Percentiles rank a stretch among this genome's conserved stretches.
Conservation (phyloP, 1,284 basidiomycete species). For the Meira nashicola region DNA sequence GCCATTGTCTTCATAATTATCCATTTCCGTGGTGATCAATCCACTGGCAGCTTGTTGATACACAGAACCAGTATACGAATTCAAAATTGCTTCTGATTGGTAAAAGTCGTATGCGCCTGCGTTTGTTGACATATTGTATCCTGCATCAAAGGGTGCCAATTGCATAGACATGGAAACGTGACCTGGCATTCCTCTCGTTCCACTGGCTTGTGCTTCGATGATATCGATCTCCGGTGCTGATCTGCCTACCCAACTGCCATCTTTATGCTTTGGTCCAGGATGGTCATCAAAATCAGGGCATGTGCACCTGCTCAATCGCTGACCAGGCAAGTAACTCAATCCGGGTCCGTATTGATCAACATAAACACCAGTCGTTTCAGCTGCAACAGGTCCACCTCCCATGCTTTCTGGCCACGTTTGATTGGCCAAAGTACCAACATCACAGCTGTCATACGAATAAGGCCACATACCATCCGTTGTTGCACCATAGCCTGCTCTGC, state of each 20-base stretch:
- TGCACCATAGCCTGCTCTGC: conserved; percentile 72
- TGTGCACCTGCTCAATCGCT: conserved; percentile 45
- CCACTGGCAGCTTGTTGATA: conserved; percentile 50
- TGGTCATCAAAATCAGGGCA: conserved; percentile 38
- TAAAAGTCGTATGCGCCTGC: conserved; percentile 53
- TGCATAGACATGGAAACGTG: conserved; percentile 48
- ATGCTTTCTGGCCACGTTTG: conserved; percentile 34
- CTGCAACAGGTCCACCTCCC: conserved; percentile 41
- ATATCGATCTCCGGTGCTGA: conserved; percentile 81
- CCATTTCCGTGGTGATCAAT: conserved; percentile 36
- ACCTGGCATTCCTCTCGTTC: conserved; percentile 41
- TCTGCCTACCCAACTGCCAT: conserved; percentile 54
- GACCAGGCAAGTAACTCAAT: conserved; percentile 43
- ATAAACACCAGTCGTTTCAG: conserved; percentile 38
- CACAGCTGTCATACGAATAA: conserved; percentile 53
- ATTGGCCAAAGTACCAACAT: conserved; percentile 45
- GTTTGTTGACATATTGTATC: conserved; percentile 34
- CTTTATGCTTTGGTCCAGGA: conserved; percentile 39
- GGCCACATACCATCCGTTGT: conserved; percentile 59
- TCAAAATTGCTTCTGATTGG: conserved; percentile 24
- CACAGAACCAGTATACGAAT: conserved; percentile 41
- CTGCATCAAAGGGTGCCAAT: conserved; percentile 45
- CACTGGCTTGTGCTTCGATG: conserved; percentile 65
- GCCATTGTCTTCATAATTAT: conserved; percentile 30
- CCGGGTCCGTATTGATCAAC: conserved; percentile 34